Evolutionary conservation across 2,329 filamentous ascomycete species (phyloP).

Genomic region (Talaromyces sp.): DNA sequence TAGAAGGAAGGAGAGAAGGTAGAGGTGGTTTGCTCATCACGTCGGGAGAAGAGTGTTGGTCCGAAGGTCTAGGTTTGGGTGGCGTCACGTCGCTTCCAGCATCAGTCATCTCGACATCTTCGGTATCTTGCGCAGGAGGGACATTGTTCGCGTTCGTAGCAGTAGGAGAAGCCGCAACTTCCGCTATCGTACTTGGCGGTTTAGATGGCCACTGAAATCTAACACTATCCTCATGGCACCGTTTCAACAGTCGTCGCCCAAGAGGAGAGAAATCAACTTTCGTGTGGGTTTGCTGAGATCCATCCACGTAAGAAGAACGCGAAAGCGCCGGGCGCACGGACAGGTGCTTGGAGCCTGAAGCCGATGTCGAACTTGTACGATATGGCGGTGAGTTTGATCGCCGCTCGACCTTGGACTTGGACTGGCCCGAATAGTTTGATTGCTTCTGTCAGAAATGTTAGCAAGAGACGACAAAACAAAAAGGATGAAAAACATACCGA

Average conservation of each 20-base stretch:
- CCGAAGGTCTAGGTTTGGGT: constrained; percentile 12
- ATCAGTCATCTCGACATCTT: constrained; percentile 46
- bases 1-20: constrained; percentile 34
- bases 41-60: not conserved
- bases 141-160: not conserved
- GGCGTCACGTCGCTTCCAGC: constrained; percentile 21
- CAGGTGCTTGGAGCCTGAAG: not conserved
- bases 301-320: constrained; percentile 35
- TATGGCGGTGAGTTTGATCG: constrained; percentile 33
- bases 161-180: not conserved
- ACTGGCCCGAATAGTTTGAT: constrained; percentile 25
- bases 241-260: constrained; percentile 37
- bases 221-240: constrained; percentile 36
- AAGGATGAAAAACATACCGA: constrained; percentile 7
- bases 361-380: constrained; percentile 18
- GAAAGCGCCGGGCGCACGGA: constrained; percentile 20
- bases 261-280: constrained; percentile 31
- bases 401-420: constrained; percentile 19
- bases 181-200: constrained; percentile 11
- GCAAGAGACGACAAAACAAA: not conserved
- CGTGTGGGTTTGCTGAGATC: constrained; percentile 34
- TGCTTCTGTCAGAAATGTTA: not conserved
- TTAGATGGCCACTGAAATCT: constrained; percentile 26
- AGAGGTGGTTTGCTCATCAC: constrained; percentile 15
- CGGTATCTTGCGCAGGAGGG: constrained; percentile 2